phyloP scores from a whole-genome alignment of 208 protist species.

The Trypanosoma cruzi region DNA sequence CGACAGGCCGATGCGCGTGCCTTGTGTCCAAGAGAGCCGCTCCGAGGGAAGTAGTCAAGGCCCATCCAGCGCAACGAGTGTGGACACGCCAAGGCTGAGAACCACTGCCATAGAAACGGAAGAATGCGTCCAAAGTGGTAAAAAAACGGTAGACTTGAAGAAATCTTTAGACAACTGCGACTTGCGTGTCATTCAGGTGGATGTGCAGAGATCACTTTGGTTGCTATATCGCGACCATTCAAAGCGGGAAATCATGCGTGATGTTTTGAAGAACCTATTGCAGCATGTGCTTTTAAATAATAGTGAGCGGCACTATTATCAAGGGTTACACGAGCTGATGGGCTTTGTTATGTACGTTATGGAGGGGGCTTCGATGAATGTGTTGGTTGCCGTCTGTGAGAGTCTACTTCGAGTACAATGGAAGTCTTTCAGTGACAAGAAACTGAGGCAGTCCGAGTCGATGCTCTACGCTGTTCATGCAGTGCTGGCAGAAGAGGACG shows the following conservation, averaged over 20 bases:
- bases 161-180: conserved; percentile 79
- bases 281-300: conserved; percentile 60
- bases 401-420: conserved; percentile 60
- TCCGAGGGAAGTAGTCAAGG: neutral
- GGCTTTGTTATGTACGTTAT: conserved; percentile 82
- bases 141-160: conserved; percentile 9
- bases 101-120: neutral
- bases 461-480: conserved; percentile 81
- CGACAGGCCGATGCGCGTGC: conserved; percentile 25
- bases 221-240: conserved; percentile 54
- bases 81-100: neutral
- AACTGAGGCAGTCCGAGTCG: conserved; percentile 60
- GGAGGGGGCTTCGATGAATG: conserved; percentile 38
- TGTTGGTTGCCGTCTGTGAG: conserved; percentile 62
- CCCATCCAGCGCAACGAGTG: neutral
- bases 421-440: conserved; percentile 54
- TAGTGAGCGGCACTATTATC: conserved; percentile 74
- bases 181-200: conserved; percentile 68
- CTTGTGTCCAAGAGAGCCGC: conserved; percentile 41
- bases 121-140: neutral
- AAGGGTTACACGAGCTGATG: conserved; percentile 87
- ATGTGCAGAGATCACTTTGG: conserved; percentile 84
- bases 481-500: conserved; percentile 59
- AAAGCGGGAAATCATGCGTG: conserved; percentile 51
- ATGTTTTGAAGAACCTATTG: conserved; percentile 50